Evolutionary conservation across 1,139 yeast genomes (phyloP), one percentile per base, ranked within the genome.

Genomic region (Candida albicans): DNA sequence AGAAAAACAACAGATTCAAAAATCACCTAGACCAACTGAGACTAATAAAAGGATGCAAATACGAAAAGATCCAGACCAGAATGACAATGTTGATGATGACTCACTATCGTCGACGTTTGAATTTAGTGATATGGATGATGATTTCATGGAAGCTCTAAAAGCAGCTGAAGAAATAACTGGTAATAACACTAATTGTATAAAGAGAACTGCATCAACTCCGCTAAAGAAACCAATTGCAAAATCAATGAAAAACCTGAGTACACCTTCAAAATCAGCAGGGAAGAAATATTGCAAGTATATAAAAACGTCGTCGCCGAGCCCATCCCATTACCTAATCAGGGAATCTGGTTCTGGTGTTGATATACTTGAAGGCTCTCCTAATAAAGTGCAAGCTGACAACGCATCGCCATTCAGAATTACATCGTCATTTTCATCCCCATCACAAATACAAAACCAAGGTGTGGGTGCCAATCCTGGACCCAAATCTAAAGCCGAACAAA

Each of bases 41-140:
- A 18, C 29, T 10, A 27, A 27, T n/a, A 27, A 27, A 27, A 10
- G 29, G 8, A 4, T 11, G 3, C 12, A 30, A 14, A n/a, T 28
- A 11, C 22, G 14, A 9, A 34, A 24, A 18, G 13, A 25, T 4
- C 25, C 10, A 27, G 10, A 27, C 14, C 9, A 15, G n/a, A 14
- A 5, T 10, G 22, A 9, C 2, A 14, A 28, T 10, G 6, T 39
- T 18, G 27, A 37, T 3, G 30, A 8, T 18, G 44, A 40, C 30
- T 15, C 25, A 8, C 32, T 27, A 18, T 33, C 33, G n/a, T 11
- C 37, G 8, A 14, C 32, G n/a, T 42, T 34, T 42, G 42, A 39
- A 14, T 35, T 34, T 15, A 39, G 42, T 27, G 45, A 42, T 30
- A 34, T 35, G 11, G 39, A 35, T 35, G 45, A 42, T n/a, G 40